Evolutionary conservation across 768 basidiomycete species (phyloP).

Genomic region (Boletus subcaerulescens): DNA sequence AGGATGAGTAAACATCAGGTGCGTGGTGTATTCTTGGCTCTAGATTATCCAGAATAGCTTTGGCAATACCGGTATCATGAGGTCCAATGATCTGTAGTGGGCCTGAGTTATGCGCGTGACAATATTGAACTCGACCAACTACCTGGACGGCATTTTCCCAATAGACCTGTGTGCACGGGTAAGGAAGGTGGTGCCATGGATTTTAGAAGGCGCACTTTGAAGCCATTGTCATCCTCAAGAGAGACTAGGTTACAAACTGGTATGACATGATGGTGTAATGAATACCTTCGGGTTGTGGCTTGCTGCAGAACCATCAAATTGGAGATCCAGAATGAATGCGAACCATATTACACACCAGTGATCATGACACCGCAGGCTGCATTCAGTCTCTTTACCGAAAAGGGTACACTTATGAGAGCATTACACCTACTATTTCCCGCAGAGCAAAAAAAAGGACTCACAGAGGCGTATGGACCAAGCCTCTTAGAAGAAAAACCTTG

Average conservation of each 20-base stretch:
- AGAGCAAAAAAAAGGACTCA: constrained; percentile 30
- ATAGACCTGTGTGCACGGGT: constrained; percentile 55
- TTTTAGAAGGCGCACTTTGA: constrained; percentile 51
- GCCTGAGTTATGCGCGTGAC: background rate
- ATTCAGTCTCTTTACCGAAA: constrained; percentile 58
- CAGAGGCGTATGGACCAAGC: constrained; percentile 81
- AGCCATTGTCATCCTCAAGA: constrained; percentile 78
- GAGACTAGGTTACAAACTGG: background rate
- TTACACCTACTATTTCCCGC: background rate
- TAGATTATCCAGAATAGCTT: constrained; percentile 58
- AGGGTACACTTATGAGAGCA: constrained; percentile 63
- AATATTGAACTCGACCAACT: background rate
- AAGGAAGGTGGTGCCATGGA: background rate
- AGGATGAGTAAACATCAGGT: constrained; percentile 35
- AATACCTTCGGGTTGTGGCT: constrained; percentile 85
- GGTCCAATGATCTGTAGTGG: constrained; percentile 71
- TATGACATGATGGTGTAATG: background rate
- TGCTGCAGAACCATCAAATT: constrained; percentile 39
- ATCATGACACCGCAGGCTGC: constrained; percentile 90
- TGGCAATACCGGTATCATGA: constrained; percentile 76
- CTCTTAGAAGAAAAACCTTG: constrained; percentile 66
- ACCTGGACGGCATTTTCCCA: constrained; percentile 91
- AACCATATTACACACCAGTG: constrained; percentile 53
- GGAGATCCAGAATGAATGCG: background rate
- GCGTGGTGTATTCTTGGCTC: constrained; percentile 48